These are phyloP conservation scores for Chlorella sp. DNA, from an alignment of 139 green algal genomes.

Conservation along the genomic window DNA sequence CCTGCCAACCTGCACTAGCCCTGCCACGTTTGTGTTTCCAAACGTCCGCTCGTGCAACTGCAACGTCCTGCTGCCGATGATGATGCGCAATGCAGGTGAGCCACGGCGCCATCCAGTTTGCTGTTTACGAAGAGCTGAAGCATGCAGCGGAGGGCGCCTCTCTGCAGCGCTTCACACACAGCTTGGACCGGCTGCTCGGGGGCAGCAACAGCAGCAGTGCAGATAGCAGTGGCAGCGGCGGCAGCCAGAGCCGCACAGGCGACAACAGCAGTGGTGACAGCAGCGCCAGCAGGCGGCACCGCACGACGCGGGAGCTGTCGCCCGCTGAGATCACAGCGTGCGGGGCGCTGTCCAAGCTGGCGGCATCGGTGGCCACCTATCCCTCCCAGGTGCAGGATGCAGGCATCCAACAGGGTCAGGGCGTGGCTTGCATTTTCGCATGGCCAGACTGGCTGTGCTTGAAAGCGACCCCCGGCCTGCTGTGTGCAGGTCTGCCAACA, in stretches of 20 bases:
- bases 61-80: background rate
- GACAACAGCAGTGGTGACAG: slow-evolving; percentile 6
- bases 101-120: slow-evolving; percentile 96
- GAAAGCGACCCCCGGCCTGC: no score
- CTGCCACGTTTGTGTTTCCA: no score
- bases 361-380: slow-evolving; percentile 89
- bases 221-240: background rate
- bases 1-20: no score
- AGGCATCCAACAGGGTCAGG: no score
- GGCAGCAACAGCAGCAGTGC: background rate
- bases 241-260: background rate
- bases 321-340: slow-evolving; percentile 61
- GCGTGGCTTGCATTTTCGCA: no score
- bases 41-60: no score
- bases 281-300: background rate
- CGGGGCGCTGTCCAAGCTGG: slow-evolving; percentile 87
- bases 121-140: slow-evolving; percentile 96
- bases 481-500: no score
- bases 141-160: slow-evolving; percentile 31
- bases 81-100: slow-evolving; percentile 54
- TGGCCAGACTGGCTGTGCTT: no score
- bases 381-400: slow-evolving; percentile 75
- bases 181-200: background rate
- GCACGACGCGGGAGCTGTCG: slow-evolving; percentile 32
- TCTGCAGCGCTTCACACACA: slow-evolving; percentile 4